Evolutionary conservation across 2,329 filamentous ascomycete genomes (phyloP).

Genomic region (Aspergillus ruber): DNA sequence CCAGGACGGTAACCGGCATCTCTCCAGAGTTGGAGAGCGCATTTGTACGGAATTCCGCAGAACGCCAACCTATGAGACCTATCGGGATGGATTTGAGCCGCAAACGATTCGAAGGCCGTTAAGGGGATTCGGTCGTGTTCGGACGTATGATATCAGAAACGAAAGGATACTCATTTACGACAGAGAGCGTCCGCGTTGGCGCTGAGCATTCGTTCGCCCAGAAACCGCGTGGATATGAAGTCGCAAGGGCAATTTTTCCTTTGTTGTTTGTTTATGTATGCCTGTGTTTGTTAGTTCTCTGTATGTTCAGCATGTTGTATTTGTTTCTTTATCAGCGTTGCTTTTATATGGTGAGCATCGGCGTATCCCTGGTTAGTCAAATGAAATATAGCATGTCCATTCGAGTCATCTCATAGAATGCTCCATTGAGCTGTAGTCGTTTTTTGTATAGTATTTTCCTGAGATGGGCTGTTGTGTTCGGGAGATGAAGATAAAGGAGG

Average conservation of each 20-base stretch:
- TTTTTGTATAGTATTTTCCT: neutral
- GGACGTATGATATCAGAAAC: slow-evolving; percentile 2
- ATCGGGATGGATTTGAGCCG: slow-evolving; percentile 4
- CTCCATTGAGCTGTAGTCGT: too few species aligned
- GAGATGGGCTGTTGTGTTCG: neutral
- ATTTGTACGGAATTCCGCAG: slow-evolving; percentile 11
- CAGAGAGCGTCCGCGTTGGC: neutral
- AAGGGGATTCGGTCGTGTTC: slow-evolving; percentile 5
- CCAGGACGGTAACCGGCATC: slow-evolving; percentile 18
- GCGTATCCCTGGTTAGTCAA: too few species aligned
- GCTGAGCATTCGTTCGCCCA: neutral
- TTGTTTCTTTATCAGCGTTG: too few species aligned
- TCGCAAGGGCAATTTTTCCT: too few species aligned
- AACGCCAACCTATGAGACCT: slow-evolving; percentile 6
- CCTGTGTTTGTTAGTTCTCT: too few species aligned
- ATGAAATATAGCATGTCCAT: neutral
- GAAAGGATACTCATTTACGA: neutral
- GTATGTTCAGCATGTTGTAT: too few species aligned
- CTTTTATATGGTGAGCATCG: too few species aligned
- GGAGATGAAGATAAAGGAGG: neutral
- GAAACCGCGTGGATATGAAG: too few species aligned
- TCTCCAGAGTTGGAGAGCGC: slow-evolving; percentile 13
- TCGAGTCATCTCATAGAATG: neutral
- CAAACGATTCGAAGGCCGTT: slow-evolving; percentile 3
- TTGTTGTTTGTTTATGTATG: too few species aligned